These are phyloP conservation scores for Firmiana major DNA, from an alignment of 345 rosid genomes.

Conservation along the genomic window DNA sequence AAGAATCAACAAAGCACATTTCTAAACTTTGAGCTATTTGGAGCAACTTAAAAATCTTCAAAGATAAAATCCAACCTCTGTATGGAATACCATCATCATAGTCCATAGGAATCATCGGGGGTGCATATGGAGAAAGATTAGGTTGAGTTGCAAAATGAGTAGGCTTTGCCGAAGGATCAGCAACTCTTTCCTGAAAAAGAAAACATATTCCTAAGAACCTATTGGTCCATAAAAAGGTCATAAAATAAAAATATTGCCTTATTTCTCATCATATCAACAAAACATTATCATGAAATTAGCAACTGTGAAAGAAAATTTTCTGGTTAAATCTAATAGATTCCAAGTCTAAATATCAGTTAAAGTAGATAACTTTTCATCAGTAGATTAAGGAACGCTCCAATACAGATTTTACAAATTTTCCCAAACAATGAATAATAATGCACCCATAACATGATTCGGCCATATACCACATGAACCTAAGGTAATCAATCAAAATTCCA, in stretches of 20 bases:
- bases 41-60: neutral
- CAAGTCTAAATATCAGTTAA: neutral
- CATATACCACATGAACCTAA: neutral
- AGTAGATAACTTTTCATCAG: neutral
- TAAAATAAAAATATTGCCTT: constrained; percentile 4
- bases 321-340: neutral
- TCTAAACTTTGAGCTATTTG: neutral
- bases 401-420: neutral
- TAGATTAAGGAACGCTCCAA: neutral
- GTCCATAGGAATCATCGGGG: constrained; percentile 36
- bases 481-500: neutral
- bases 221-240: neutral
- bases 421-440: neutral
- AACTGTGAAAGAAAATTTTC: neutral
- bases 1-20: constrained; percentile 3
- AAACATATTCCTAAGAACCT: constrained; percentile 21
- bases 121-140: constrained; percentile 36
- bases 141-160: constrained; percentile 33
- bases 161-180: constrained; percentile 39
- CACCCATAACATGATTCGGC: neutral
- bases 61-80: constrained; percentile 32
- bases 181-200: constrained; percentile 54
- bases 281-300: neutral
- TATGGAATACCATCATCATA: constrained; percentile 43
- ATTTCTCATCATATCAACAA: neutral